Base-by-base conservation (phyloP, 441 rosid genomes). In the Kokia cookei region DNA sequence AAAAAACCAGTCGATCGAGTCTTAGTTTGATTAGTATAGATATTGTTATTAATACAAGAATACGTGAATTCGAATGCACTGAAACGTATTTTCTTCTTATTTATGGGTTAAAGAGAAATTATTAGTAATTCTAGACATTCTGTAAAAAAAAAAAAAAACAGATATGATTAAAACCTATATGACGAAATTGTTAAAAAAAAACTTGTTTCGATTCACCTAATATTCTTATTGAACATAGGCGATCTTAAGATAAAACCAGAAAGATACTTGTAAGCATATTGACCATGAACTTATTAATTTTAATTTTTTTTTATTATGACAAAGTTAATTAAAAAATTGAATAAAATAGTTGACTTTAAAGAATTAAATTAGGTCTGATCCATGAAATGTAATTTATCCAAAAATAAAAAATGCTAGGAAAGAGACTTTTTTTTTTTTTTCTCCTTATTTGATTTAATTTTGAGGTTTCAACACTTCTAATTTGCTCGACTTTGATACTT, bases 311-410 rank as follows among this genome's bases (percentile, higher is more conserved):
- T 22, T 17, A 43, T 43, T 45, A 24, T 13, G 55, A 11, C 1
- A 65, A 65, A 65, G 51, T 45, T 19, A 42, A 40, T 13, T 65
- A 13, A 11, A 54, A 19, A 54, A n/a, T 35, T 15, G 45, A 19
- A 42, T 17, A 19, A 66, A 48, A 50, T 50, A 68, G 59, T 68
- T 50, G 72, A 68, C 58, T 50, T 27, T 6, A 68, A 54, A 32
- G 32, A 29, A 8, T 19, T n/a, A 77, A 84, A 84, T 84, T 86
- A 79, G 85, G 89, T 72, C 42, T 69, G 81, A 73, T 32, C 47
- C 89, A 75, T 40, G 67, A 72, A 12, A 2, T 64, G 19, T 7
- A 35, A 9, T 27, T 51, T 14, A 12, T 8, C 24, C 6, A 10
- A 19, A 55, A 54, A 15, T 32, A 50, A 17, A 42, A 66, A 22